Evolutionary conservation across 129 eudicot genomes (phyloP), one percentile per base, ranked within the genome.

Genomic region (Apium graveolens): DNA sequence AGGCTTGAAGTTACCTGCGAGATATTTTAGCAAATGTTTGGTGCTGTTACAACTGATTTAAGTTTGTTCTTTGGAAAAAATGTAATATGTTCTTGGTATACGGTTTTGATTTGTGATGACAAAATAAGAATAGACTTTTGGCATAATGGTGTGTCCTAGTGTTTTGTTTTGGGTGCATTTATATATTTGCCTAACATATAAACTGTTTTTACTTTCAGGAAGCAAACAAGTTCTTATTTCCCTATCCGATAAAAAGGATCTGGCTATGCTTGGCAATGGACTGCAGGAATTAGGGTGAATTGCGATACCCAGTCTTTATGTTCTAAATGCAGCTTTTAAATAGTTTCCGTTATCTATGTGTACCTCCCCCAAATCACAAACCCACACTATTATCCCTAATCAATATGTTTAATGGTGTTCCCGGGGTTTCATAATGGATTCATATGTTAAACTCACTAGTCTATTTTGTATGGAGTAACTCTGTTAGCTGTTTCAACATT

Each of bases 201-300:
- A 57, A 65, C 20, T 32, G 4, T 1, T 11, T 37, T 48, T 20
- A 32, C 38, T 78, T 82, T 78, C 82, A 91, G 97, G 92, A 76
- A 84, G 89, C 82, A 96, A 87, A 82, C 95, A 84, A 53, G 99
- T 96, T 2, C 70, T 96, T 78, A 90, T 96, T 79, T 96, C 97
- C 5, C 83, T 96, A 78, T 96, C 99, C 38, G 93, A 96, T 82
- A 96, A 96, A 91, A 96, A 51, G 75, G 93, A 90, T 73, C 73
- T 92, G 81, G 85, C 89, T 82, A 73, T 87, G 79, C 96, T 96
- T 84, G 97, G 90, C n/a, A 82, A 79, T 46, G 99, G 97, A 71
- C 91, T 96, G 42, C 97, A 90, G 83, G 92, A 89, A 77, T 77
- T 96, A 76, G 99, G 97, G 99, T 96, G 78, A 85, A 62, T 53